These are phyloP conservation scores for Fusarium beomiforme DNA, from an alignment of 2,329 filamentous ascomycete species.

Conservation along the genomic window DNA sequence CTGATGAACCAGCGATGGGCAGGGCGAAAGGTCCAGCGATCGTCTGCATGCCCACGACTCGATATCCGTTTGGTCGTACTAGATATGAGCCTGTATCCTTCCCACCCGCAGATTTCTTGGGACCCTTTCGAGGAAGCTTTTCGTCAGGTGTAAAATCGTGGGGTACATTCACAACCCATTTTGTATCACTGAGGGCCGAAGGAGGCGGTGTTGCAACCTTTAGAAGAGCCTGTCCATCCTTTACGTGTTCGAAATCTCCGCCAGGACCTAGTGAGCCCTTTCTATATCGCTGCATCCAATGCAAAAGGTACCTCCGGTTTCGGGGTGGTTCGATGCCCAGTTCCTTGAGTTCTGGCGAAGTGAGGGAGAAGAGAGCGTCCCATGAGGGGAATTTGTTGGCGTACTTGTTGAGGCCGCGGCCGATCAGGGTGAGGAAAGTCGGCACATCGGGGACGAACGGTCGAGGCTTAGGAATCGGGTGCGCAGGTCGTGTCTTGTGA, in stretches of 20 bases:
- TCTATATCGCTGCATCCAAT: conserved; percentile 88
- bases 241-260: conserved; percentile 81
- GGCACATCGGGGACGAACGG: conserved; percentile 86
- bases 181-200: conserved; percentile 54
- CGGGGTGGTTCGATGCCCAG: conserved; percentile 89
- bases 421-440: conserved; percentile 91
- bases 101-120: not conserved
- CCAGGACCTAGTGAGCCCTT: conserved; percentile 81
- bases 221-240: conserved; percentile 63
- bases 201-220: conserved; percentile 56
- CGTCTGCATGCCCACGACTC: conserved; percentile 72
- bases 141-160: conserved; percentile 50
- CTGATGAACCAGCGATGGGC: conserved; percentile 71
- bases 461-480: conserved; percentile 72
- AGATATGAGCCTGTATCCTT: conserved; percentile 22
- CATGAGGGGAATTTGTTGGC: conserved; percentile 88
- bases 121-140: conserved; percentile 36
- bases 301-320: conserved; percentile 82
- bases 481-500: conserved; percentile 53
- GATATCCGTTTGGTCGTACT: conserved; percentile 59
- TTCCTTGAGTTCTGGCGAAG: conserved; percentile 79
- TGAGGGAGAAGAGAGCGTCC: conserved; percentile 88
- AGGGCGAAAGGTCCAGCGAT: conserved; percentile 81
- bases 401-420: conserved; percentile 84
- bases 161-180: conserved; percentile 66